phyloP scores from a whole-genome alignment of 2,329 filamentous ascomycete species.

The Lachnellula cervina region DNA sequence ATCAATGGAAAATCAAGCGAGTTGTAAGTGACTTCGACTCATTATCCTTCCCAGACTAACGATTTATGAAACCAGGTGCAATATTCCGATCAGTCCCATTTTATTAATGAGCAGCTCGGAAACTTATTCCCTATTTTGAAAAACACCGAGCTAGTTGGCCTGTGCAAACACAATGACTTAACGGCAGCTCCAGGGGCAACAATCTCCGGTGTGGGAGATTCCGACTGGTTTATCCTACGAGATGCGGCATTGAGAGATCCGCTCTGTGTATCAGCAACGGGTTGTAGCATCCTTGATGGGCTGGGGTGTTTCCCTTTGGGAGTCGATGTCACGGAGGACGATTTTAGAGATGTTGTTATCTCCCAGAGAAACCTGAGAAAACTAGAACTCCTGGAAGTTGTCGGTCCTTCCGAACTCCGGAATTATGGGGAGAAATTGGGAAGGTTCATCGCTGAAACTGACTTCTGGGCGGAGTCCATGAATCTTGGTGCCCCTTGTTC shows the following conservation, averaged over 20 bases:
- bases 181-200: neutral
- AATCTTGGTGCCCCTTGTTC: neutral
- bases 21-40: neutral
- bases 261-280: slow-evolving; percentile 35
- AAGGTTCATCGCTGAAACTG: slow-evolving; percentile 2
- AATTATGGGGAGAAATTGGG: slow-evolving; percentile 8
- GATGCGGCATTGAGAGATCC: slow-evolving; percentile 21
- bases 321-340: slow-evolving; percentile 35
- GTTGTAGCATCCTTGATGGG: slow-evolving; percentile 32
- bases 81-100: neutral
- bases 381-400: slow-evolving; percentile 34
- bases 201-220: neutral
- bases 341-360: slow-evolving; percentile 41
- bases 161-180: slow-evolving; percentile 4
- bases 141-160: neutral
- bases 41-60: neutral
- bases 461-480: neutral
- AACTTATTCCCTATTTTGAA: slow-evolving; percentile 7
- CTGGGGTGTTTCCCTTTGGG: slow-evolving; percentile 45
- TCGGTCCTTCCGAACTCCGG: slow-evolving; percentile 4
- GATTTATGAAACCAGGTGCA: neutral
- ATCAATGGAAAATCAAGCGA: slow-evolving; percentile 36
- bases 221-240: slow-evolving; percentile 1
- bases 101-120: neutral
- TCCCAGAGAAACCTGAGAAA: slow-evolving; percentile 40